Evolutionary conservation across 192 early-diverging fungal genomes (phyloP).

Genomic region (Coemansia sp.): DNA sequence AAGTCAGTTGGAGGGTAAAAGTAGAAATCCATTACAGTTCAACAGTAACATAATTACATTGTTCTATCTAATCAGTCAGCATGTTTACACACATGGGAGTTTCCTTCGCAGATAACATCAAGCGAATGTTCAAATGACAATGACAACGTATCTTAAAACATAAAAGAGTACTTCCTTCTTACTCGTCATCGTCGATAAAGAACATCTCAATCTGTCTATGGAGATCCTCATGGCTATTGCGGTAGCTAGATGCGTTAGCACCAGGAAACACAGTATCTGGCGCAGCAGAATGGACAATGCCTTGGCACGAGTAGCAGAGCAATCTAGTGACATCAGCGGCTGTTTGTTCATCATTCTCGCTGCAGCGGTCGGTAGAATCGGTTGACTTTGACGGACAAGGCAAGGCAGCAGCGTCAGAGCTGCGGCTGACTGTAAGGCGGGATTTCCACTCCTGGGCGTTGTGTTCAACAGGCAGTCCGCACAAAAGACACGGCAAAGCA

Average conservation of each 20-base stretch:
- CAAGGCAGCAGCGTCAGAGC: neutral
- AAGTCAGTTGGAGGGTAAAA: neutral
- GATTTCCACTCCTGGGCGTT: constrained; percentile 34
- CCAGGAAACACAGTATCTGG: constrained; percentile 32
- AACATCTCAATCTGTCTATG: constrained; percentile 66
- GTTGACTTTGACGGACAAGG: neutral
- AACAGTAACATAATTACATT: too few species aligned
- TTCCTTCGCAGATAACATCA: neutral
- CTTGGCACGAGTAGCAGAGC: constrained; percentile 49
- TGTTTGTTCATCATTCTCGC: neutral
- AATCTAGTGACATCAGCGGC: constrained; percentile 18
- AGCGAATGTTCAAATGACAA: neutral
- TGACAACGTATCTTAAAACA: too few species aligned
- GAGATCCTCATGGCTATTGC: constrained; percentile 41
- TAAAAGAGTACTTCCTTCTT: neutral
- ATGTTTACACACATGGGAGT: too few species aligned
- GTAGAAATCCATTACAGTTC: neutral
- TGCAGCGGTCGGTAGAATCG: neutral
- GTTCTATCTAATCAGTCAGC: too few species aligned
- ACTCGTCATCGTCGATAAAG: constrained; percentile 59
- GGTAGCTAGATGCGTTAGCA: neutral
- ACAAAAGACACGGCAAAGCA: constrained; percentile 52
- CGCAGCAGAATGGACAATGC: constrained; percentile 24
- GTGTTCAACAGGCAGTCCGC: constrained; percentile 64
- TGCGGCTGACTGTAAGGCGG: constrained; percentile 31